Percentiles rank a stretch among this genome's conserved stretches.
phyloP scores from a whole-genome alignment of 371 early-diverging fungal species.

The Haplosporangium sp. region DNA sequence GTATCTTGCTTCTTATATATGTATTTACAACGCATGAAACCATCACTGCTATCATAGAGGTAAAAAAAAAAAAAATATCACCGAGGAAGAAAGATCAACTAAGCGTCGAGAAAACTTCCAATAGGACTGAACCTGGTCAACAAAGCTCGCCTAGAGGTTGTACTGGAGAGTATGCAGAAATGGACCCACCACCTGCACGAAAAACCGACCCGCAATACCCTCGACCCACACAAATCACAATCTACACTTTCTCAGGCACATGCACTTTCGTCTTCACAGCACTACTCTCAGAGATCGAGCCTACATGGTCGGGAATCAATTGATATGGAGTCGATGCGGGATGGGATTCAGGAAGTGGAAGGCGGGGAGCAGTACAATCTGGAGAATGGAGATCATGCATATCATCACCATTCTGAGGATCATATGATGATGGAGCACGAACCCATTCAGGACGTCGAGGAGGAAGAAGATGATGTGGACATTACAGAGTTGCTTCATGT shows the following conservation, averaged over 20 bases:
- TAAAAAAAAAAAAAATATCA: neutral
- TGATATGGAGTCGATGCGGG: slow-evolving; percentile 38
- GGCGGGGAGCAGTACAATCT: neutral
- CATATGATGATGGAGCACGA: slow-evolving; percentile 5
- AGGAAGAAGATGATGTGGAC: slow-evolving; percentile 58
- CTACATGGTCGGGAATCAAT: slow-evolving; percentile 17
- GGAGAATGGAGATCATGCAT: neutral
- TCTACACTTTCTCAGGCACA: slow-evolving; percentile 1
- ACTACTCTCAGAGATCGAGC: slow-evolving; percentile 4
- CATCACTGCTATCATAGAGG: neutral
- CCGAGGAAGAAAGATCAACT: neutral
- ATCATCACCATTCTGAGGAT: slow-evolving; percentile 1
- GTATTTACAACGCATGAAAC: too few relatives aligned
- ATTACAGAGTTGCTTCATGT: slow-evolving; percentile 75
- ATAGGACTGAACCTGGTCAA: slow-evolving; percentile 43
- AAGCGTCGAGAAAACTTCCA: neutral
- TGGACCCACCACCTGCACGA: slow-evolving; percentile 53
- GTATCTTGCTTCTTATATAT: neutral
- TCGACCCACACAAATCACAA: slow-evolving; percentile 48
- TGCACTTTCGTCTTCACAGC: slow-evolving; percentile 5
- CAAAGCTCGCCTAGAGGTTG: slow-evolving; percentile 33
- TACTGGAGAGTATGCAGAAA: slow-evolving; percentile 55
- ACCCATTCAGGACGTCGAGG: neutral
- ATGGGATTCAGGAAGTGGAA: slow-evolving; percentile 41
- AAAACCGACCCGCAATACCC: slow-evolving; percentile 40